Conservation (phyloP, 495 filamentous ascomycete genomes). For the Tuber microsphaerosporum region DNA sequence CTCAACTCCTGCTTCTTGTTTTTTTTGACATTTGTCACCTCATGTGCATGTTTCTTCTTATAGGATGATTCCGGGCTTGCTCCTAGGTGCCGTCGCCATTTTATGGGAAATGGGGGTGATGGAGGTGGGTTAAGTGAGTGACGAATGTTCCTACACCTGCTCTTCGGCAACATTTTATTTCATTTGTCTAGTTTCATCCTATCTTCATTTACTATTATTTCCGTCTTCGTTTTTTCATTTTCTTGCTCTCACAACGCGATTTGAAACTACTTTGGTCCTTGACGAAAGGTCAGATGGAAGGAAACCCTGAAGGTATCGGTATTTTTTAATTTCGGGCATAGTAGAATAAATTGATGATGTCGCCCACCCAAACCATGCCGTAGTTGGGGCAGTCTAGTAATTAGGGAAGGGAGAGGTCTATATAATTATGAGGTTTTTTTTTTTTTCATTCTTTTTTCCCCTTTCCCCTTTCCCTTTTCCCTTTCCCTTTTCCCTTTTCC, state of each 20-base stretch:
- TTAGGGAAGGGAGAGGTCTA: neutral
- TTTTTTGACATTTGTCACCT: slow-evolving; percentile 6
- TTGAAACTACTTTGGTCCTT: neutral
- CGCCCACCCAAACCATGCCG: neutral
- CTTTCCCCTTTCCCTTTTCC: too few relatives aligned
- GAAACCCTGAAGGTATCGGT: neutral
- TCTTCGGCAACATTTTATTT: neutral
- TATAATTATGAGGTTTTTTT: neutral
- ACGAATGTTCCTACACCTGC: neutral
- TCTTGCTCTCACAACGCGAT: neutral
- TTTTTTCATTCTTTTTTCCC: neutral
- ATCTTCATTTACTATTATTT: neutral
- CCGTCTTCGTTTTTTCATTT: neutral
- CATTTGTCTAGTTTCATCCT: neutral
- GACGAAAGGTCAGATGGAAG: neutral
- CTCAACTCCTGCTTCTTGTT: neutral
- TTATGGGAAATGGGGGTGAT: neutral
- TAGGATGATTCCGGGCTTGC: slow-evolving; percentile 33
- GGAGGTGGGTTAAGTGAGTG: neutral
- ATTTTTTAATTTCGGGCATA: slow-evolving; percentile 4
- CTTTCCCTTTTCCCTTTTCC: too few relatives aligned
- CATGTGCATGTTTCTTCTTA: slow-evolving; percentile 36
- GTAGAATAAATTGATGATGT: slow-evolving; percentile 1
- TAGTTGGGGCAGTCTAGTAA: neutral
- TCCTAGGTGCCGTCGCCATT: slow-evolving; percentile 7